A percentile compares a stretch with the other conserved stretches of the same genome.
Conservation (phyloP, 2,329 filamentous ascomycete genomes). For the Penicillium sp. region DNA sequence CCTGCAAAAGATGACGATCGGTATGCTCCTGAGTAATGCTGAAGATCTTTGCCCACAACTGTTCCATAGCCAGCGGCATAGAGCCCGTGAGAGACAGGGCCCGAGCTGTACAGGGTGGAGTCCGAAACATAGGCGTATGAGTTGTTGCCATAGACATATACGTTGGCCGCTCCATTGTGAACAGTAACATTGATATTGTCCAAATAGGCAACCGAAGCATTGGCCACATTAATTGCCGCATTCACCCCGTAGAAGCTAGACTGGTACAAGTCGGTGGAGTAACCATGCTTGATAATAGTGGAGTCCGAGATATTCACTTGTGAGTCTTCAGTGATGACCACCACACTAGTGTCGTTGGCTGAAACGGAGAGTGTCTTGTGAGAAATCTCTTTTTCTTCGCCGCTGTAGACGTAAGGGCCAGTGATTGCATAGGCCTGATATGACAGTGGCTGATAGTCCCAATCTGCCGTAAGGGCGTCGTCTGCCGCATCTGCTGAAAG, state of each 20-base stretch:
- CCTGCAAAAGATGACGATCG: slow-evolving; percentile 6
- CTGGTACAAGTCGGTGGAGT: slow-evolving; percentile 4
- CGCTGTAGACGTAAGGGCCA: not conserved
- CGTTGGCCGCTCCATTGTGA: slow-evolving; percentile 8
- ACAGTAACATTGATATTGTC: slow-evolving; percentile 1
- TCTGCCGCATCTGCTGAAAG: slow-evolving; percentile 1
- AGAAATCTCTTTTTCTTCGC: not conserved
- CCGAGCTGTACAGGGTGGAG: not conserved
- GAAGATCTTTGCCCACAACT: not conserved
- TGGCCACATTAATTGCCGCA: slow-evolving; percentile 6
- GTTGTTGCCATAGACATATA: slow-evolving; percentile 5
- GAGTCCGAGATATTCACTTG: slow-evolving; percentile 1
- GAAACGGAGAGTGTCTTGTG: slow-evolving; percentile 2
- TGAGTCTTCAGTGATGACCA: slow-evolving; percentile 4
- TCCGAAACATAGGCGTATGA: slow-evolving; percentile 1
- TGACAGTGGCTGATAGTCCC: not conserved
- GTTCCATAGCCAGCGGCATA: slow-evolving; percentile 6
- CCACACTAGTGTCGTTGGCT: slow-evolving; percentile 6
- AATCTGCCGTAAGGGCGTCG: slow-evolving; percentile 1
- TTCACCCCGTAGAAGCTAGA: slow-evolving; percentile 10
- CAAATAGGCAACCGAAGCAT: not conserved
- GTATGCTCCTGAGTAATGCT: slow-evolving; percentile 6
- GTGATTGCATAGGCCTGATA: slow-evolving; percentile 3
- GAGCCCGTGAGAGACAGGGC: slow-evolving; percentile 2
- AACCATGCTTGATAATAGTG: slow-evolving; percentile 6